Evolutionary conservation across 2,329 filamentous ascomycete species (phyloP), one percentile per base, ranked within the genome.

Genomic region (Chrysoporthe austroafricana): DNA sequence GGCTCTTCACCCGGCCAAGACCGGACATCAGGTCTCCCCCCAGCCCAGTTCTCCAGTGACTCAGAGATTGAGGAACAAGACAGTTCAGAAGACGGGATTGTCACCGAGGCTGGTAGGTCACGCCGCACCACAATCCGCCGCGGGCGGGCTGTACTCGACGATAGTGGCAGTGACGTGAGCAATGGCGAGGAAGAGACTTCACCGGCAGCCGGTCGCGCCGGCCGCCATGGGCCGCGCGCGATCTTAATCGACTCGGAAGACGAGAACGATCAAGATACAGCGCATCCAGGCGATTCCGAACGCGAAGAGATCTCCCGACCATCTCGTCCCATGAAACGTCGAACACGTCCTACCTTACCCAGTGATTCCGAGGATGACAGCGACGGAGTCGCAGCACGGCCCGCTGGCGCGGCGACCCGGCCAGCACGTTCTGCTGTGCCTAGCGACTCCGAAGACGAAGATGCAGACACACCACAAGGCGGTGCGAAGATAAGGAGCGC

Each of bases 361-460:
- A 56, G 58, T 14, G 68, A 57, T 26, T 61, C 67, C 13, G 66
- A 69, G 8, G 62, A 64, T 3, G 66, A 70, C 11, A 63, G 58
- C 1, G 59, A 59, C 5, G 63, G 54, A 13, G 36, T 39, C 2
- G 34, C 32, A 14, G 56, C 39, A 36, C 21, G 7, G 7, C 14
- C 16, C 7, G 32, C 9, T 9, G 39, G 62, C 36, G 18, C 43
- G 5, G 21, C 8, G 14, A 48, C 39, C 32, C 64, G 60, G 36
- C 67, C 54, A 13, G 14, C 34, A 32, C 57, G 60, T 36, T 59
- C 34, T 18, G 7, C 62, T 43, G 60, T 57, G 32, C 32, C n/a
- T 6, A 60, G 58, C 14, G 68, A 57, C n/a, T 61, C 67, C 18
- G 66, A 69, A 8, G 62, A 64, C 5, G 66, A 70, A 14, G 66